Evolutionary conservation across 192 early-diverging fungal genomes (phyloP).

Genomic region (Funneliformis mosseae): DNA sequence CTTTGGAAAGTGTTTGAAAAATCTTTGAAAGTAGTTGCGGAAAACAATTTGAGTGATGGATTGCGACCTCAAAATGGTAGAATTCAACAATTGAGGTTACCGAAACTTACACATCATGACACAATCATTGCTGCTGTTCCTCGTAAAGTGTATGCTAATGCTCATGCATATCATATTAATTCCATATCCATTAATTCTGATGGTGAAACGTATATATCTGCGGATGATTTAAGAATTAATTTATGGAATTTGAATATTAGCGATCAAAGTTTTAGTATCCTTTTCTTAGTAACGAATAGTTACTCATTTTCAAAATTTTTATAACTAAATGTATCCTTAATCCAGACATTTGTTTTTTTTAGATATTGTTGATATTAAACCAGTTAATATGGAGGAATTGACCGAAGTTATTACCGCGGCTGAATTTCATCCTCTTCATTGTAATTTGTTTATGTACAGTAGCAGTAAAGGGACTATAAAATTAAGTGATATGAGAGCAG

Average conservation of each 20-base stretch:
- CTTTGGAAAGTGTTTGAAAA: conserved; percentile 99
- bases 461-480: conserved; percentile 99
- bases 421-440: conserved; percentile 95
- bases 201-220: conserved; percentile 95
- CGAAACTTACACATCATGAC: conserved; percentile 91
- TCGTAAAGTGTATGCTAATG: conserved; percentile 90
- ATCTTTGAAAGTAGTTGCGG: conserved; percentile 91
- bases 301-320: not conserved
- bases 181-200: conserved; percentile 99
- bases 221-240: conserved; percentile 98
- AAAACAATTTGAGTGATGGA: conserved; percentile 84
- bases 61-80: conserved; percentile 41
- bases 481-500: conserved; percentile 93
- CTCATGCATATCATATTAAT: conserved; percentile 99
- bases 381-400: conserved; percentile 99
- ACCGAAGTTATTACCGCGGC: conserved; percentile 99
- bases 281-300: not conserved
- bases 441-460: conserved; percentile 98
- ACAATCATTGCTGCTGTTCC: conserved; percentile 95
- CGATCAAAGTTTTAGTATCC: conserved; percentile 94
- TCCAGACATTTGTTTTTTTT: not conserved
- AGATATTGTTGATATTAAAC: conserved; percentile 99
- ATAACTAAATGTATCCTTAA: conserved; percentile 5
- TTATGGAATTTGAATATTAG: conserved; percentile 98
- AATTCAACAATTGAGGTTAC: conserved; percentile 63